Evolutionary conservation across 1,139 yeast genomes (phyloP), one percentile per base, ranked within the genome.

Genomic region (Diutina catenulata): DNA sequence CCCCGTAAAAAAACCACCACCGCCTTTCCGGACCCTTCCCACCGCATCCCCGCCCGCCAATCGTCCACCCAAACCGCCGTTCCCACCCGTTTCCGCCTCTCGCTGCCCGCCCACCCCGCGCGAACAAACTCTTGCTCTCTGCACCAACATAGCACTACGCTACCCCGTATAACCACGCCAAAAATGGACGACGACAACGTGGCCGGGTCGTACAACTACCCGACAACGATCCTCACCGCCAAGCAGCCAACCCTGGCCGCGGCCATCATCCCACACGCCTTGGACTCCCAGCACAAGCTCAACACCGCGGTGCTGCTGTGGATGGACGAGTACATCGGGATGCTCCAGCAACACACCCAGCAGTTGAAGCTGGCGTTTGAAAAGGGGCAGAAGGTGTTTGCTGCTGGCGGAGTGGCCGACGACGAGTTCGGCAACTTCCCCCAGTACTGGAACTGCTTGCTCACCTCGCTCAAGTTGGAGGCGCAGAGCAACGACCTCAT

Each of bases 131-230:
- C n/a, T n/a, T n/a, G n/a, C n/a, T n/a, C n/a, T n/a, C n/a, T n/a
- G n/a, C n/a, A n/a, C n/a, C n/a, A n/a, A n/a, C n/a, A n/a, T n/a
- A n/a, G n/a, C n/a, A n/a, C n/a, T n/a, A n/a, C n/a, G n/a, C n/a
- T n/a, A n/a, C n/a, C n/a, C n/a, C n/a, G n/a, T n/a, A n/a, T n/a
- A n/a, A n/a, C n/a, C n/a, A n/a, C n/a, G n/a, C n/a, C n/a, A n/a
- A n/a, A 24, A 11, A 25, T 25, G 28, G 14, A 14, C 28, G 28
- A 25, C n/a, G 35, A 31, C n/a, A n/a, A n/a, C 24, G 35, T 24
- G 35, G 35, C 35, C 19, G 25, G 14, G 35, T 31, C 35, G 35
- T 31, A 31, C 35, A 31, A 31, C 14, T 31, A 14, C 35, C 35
- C 35, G 19, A 31, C 35, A 5, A 31, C 35, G 6, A 31, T 31